Percentiles rank a stretch among this genome's conserved stretches.
These are phyloP conservation scores for Globisporangium camurandrum DNA, from an alignment of 352 stramenopile species.

Conservation along the genomic window DNA sequence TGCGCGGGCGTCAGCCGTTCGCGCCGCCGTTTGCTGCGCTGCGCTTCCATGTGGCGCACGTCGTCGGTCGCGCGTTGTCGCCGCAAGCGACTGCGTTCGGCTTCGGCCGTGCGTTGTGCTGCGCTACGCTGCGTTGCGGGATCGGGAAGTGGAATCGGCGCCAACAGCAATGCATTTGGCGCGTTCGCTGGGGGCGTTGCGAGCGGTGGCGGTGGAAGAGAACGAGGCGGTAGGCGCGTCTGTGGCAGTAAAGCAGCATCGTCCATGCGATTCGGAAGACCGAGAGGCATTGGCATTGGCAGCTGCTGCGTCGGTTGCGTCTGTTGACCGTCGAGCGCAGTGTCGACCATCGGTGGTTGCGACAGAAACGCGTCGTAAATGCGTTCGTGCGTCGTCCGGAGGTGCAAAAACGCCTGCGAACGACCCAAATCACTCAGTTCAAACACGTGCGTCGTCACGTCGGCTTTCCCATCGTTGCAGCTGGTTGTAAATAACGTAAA, in stretches of 20 bases:
- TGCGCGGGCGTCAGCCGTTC: conserved; percentile 57
- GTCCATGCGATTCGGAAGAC: too few relatives aligned
- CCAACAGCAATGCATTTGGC: too few relatives aligned
- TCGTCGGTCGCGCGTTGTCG: conserved; percentile 38
- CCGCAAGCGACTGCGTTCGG: conserved; percentile 49
- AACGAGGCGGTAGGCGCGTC: too few relatives aligned
- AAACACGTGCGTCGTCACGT: conserved; percentile 58
- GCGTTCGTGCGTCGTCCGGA: conserved; percentile 48
- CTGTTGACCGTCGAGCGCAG: neutral
- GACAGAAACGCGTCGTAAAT: conserved; percentile 48
- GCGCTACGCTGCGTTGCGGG: neutral
- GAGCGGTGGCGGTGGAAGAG: too few relatives aligned
- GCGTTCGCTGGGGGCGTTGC: too few relatives aligned
- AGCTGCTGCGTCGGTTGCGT: too few relatives aligned
- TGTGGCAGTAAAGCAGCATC: too few relatives aligned
- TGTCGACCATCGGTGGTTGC: conserved; percentile 27
- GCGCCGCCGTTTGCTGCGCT: conserved; percentile 49
- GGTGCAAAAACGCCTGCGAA: conserved; percentile 51
- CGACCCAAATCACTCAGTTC: conserved; percentile 52
- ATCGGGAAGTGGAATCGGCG: conserved; percentile 4
- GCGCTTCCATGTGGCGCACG: conserved; percentile 35
- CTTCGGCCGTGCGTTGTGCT: conserved; percentile 30
- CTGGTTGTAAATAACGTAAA: too few relatives aligned
- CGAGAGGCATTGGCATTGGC: too few relatives aligned
- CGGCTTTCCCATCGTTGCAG: conserved; percentile 46